Evolutionary conservation across 2,329 filamentous ascomycete genomes (phyloP).

Genomic region (Amphichorda felina): DNA sequence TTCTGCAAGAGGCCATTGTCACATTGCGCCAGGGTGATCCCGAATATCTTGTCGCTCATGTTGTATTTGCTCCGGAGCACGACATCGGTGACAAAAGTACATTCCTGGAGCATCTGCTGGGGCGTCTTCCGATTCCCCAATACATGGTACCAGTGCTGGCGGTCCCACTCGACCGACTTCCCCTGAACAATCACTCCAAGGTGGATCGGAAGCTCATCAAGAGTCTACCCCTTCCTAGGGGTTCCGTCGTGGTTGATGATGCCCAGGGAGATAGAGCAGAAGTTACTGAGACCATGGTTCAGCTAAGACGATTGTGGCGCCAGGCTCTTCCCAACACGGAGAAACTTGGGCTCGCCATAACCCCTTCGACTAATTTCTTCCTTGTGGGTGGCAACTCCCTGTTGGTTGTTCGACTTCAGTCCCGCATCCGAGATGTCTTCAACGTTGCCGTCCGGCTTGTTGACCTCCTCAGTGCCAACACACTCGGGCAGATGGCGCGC

Average conservation of each 20-base stretch:
- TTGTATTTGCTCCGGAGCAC: background rate
- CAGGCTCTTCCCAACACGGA: background rate
- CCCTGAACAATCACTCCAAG: constrained; percentile 2
- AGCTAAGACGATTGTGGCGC: background rate
- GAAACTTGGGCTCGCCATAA: background rate
- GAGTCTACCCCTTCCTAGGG: background rate
- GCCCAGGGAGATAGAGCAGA: too few species aligned
- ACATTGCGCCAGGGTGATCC: background rate
- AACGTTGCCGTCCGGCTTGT: constrained; percentile 3
- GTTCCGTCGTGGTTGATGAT: background rate
- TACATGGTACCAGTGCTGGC: constrained; percentile 1
- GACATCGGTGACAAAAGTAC: background rate
- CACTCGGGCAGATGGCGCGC: background rate
- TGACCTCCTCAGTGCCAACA: constrained; percentile 3
- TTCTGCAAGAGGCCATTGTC: constrained; percentile 2
- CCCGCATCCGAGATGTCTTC: constrained; percentile 5
- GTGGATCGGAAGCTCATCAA: background rate
- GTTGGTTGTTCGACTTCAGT: constrained; percentile 6
- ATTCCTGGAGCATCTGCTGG: background rate
- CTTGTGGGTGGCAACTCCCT: constrained; percentile 8
- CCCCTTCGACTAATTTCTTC: constrained; percentile 7
- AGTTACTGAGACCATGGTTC: background rate
- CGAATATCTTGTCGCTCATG: constrained; percentile 1
- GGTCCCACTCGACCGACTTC: background rate
- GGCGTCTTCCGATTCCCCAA: background rate